Percentiles rank a stretch among this genome's conserved stretches.
These are phyloP conservation scores for Erysimum pusillum DNA, from an alignment of 441 rosid genomes.

Conservation along the genomic window DNA sequence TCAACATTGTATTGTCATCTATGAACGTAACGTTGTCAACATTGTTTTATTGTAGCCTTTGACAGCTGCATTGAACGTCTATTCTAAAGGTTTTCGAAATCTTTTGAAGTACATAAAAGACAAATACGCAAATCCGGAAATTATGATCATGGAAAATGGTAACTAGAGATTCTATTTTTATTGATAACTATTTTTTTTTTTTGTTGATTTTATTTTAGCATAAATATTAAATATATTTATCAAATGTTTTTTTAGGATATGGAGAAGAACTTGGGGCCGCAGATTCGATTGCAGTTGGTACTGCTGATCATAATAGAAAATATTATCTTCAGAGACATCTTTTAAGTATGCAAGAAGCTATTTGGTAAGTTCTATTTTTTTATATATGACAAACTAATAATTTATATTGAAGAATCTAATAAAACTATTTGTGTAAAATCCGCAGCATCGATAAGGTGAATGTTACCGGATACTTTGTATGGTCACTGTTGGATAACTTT, in stretches of 20 bases:
- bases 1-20: not conserved
- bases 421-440: not conserved
- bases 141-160: conserved; percentile 59
- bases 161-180: not conserved
- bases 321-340: conserved; percentile 40
- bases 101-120: conserved; percentile 48
- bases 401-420: not conserved
- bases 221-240: not conserved
- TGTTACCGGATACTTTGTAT: conserved; percentile 46
- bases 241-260: conserved; percentile 13
- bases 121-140: conserved; percentile 42
- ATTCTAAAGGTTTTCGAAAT: conserved; percentile 50
- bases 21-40: not conserved
- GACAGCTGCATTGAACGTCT: conserved; percentile 44
- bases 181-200: not conserved
- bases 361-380: conserved; percentile 20
- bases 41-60: conserved; percentile 42
- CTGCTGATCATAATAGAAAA: conserved; percentile 24
- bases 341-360: conserved; percentile 20
- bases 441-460: conserved; percentile 42
- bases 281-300: conserved; percentile 18
- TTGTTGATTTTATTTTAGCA: too few relatives aligned
- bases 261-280: conserved; percentile 13
- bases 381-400: not conserved
- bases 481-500: conserved; percentile 49